Conservation (phyloP, 2,329 filamentous ascomycete genomes). For the Ophiostoma sp. region DNA sequence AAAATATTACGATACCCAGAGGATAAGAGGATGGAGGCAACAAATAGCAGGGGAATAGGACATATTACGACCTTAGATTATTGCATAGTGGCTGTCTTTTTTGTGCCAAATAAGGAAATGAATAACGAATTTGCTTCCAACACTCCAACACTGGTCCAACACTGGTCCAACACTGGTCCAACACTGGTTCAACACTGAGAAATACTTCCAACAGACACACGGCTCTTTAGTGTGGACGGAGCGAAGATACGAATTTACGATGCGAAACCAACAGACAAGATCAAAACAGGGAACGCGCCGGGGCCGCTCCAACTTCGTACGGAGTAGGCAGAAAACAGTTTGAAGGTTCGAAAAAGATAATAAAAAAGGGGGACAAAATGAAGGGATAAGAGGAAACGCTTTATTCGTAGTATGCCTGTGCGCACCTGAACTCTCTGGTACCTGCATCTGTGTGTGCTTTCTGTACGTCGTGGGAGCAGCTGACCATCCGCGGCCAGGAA, state of each 20-base stretch:
- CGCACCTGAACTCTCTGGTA: background rate
- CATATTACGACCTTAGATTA: background rate
- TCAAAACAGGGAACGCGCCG: background rate
- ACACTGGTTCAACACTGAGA: background rate
- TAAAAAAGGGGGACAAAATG: background rate
- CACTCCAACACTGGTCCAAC: background rate
- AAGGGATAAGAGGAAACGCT: background rate
- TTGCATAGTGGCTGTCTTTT: background rate
- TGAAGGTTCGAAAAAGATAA: background rate
- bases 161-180: background rate
- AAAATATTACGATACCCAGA: background rate
- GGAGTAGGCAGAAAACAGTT: background rate
- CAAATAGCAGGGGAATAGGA: background rate
- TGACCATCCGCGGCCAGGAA: background rate
- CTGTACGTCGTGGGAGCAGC: background rate
- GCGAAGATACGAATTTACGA: background rate
- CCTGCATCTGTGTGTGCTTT: conserved; percentile 5
- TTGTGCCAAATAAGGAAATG: background rate
- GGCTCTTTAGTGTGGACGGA: background rate
- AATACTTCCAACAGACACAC: background rate
- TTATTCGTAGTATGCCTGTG: background rate
- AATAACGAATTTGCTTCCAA: background rate
- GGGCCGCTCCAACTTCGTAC: background rate
- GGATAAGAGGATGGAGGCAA: background rate
- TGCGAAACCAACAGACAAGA: conserved; percentile 5